These are phyloP conservation scores for Didymosphaeria variabile DNA, from an alignment of 2,329 filamentous ascomycete genomes.

Conservation along the genomic window DNA sequence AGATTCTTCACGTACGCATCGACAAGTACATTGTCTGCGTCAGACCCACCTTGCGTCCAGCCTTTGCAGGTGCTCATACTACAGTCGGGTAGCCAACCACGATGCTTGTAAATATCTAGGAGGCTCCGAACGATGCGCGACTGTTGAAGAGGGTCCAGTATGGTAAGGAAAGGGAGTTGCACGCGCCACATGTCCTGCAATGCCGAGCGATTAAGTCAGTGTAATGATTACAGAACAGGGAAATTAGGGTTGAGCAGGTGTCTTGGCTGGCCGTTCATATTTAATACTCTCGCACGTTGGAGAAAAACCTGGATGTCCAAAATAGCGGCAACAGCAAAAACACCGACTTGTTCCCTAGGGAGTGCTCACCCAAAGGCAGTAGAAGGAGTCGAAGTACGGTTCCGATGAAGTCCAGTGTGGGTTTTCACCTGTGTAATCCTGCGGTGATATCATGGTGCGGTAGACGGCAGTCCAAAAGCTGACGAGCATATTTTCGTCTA, in stretches of 20 bases:
- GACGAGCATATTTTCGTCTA: constrained; percentile 48
- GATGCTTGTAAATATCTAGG: constrained; percentile 75
- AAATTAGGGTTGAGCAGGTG: too few relatives aligned
- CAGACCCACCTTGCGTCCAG: constrained; percentile 78
- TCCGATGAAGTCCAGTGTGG: constrained; percentile 55
- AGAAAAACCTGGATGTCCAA: too few relatives aligned
- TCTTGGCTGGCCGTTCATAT: too few relatives aligned
- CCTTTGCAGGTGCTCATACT: constrained; percentile 80
- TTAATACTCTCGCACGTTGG: too few relatives aligned
- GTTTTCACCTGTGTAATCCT: constrained; percentile 60
- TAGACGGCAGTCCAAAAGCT: constrained; percentile 58
- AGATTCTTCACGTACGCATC: constrained; percentile 77
- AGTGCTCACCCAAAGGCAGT: constrained; percentile 61
- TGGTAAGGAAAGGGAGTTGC: constrained; percentile 71
- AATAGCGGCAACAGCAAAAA: too few relatives aligned
- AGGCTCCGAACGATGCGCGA: constrained; percentile 74
- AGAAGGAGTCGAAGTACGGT: constrained; percentile 63
- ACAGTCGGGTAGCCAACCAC: constrained; percentile 79
- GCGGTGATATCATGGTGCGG: constrained; percentile 56
- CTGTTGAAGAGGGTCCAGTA: constrained; percentile 71
- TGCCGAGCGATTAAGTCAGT: too few relatives aligned
- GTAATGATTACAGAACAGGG: too few relatives aligned
- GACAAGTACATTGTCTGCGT: constrained; percentile 75
- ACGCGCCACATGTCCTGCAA: constrained; percentile 53
- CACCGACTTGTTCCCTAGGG: too few relatives aligned